These are phyloP conservation scores for Emydomyces testavorans DNA, from an alignment of 2,329 filamentous ascomycete species.

Conservation along the genomic window DNA sequence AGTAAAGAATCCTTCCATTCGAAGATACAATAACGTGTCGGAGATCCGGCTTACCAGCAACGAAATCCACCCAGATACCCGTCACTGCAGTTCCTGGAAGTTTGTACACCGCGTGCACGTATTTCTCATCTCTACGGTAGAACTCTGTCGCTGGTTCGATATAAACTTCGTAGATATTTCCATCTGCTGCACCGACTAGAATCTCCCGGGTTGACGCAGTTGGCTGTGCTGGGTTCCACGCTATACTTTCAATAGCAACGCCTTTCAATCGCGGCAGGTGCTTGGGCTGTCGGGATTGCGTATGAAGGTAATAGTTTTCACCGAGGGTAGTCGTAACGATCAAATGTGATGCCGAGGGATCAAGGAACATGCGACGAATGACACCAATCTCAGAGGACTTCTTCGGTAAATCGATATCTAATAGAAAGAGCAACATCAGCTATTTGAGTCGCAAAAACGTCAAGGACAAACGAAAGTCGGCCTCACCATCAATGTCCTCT, in stretches of 20 bases:
- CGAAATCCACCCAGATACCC: conserved; percentile 70
- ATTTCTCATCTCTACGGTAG: conserved; percentile 89
- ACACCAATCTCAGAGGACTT: conserved; percentile 82
- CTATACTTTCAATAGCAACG: conserved; percentile 75
- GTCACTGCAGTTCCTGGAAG: conserved; percentile 71
- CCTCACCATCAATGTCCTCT: conserved; percentile 79
- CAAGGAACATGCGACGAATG: conserved; percentile 92
- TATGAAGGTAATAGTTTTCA: conserved; percentile 97
- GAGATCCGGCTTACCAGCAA: conserved; percentile 57
- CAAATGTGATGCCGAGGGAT: conserved; percentile 89
- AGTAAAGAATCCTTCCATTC: conserved; percentile 64
- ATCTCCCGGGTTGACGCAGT: conserved; percentile 94
- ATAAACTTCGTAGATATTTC: conserved; percentile 87
- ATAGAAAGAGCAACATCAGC: not conserved
- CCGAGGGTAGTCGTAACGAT: conserved; percentile 81
- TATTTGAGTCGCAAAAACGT: not conserved
- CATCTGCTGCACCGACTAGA: conserved; percentile 79
- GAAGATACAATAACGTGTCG: conserved; percentile 72
- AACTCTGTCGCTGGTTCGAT: conserved; percentile 93
- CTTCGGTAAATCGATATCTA: conserved; percentile 94
- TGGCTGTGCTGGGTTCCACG: conserved; percentile 88
- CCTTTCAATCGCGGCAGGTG: conserved; percentile 71
- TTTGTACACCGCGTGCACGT: conserved; percentile 72
- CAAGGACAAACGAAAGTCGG: not conserved
- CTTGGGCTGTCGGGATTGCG: conserved; percentile 80